A percentile compares a stretch with the other conserved stretches of the same genome.
phyloP scores from a whole-genome alignment of 257 asterid genomes.

The Osmanthus fragrans region DNA sequence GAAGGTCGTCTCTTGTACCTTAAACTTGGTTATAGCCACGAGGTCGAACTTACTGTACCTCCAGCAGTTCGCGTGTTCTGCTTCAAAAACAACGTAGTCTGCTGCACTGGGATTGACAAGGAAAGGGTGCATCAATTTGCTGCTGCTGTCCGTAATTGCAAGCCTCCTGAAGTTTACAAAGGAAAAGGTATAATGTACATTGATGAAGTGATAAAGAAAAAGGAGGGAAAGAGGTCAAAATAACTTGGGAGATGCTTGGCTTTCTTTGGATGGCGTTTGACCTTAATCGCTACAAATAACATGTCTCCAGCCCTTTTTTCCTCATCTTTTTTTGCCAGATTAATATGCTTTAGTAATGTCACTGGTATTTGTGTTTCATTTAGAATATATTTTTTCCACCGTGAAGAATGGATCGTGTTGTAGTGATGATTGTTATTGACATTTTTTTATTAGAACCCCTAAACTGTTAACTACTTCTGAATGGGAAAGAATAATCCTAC shows the following conservation, averaged over 20 bases:
- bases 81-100: slow-evolving; percentile 58
- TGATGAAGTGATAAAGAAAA: slow-evolving; percentile 64
- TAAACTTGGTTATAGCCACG: slow-evolving; percentile 60
- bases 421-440: neutral
- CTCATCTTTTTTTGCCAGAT: neutral
- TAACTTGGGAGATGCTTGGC: slow-evolving; percentile 21
- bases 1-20: slow-evolving; percentile 63
- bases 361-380: neutral
- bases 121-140: slow-evolving; percentile 71
- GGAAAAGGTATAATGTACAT: slow-evolving; percentile 74
- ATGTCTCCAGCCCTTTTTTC: neutral
- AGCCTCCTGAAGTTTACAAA: slow-evolving; percentile 74
- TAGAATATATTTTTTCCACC: neutral
- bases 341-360: neutral
- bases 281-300: neutral
- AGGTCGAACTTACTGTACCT: slow-evolving; percentile 59
- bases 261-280: neutral
- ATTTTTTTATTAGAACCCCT: neutral
- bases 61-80: slow-evolving; percentile 72
- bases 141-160: slow-evolving; percentile 61
- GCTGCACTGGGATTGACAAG: slow-evolving; percentile 74
- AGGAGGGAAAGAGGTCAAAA: slow-evolving; percentile 62
- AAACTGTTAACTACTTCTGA: neutral
- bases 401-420: neutral
- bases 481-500: neutral